These are phyloP conservation scores for Ganoderma sp. DNA, from an alignment of 1,284 basidiomycete genomes.

Conservation along the genomic window DNA sequence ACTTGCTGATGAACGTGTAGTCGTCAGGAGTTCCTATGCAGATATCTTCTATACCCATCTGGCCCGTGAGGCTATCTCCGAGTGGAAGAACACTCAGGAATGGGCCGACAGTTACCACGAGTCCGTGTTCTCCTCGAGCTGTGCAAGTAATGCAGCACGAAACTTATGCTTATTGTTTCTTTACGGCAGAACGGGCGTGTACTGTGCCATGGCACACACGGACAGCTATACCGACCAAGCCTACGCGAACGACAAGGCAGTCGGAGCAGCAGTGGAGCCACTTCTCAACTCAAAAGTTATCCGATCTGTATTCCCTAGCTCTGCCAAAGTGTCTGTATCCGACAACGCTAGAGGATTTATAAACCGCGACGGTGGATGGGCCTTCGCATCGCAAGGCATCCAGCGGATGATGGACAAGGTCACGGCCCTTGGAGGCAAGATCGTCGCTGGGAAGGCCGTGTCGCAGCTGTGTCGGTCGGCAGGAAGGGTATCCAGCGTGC, in stretches of 20 bases:
- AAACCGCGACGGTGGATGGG: conserved; percentile 88
- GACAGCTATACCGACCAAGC: conserved; percentile 54
- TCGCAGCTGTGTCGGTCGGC: conserved; percentile 49
- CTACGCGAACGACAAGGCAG: conserved; percentile 61
- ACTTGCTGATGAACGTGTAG: conserved; percentile 42
- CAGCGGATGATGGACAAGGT: conserved; percentile 64
- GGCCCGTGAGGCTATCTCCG: conserved; percentile 72
- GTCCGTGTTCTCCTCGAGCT: conserved; percentile 46
- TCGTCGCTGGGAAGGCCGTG: conserved; percentile 66
- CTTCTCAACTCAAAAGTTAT: conserved; percentile 49
- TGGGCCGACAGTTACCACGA: conserved; percentile 85
- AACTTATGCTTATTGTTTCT: background rate
- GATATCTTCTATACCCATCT: conserved; percentile 74
- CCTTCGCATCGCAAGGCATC: conserved; percentile 75
- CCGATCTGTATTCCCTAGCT: conserved; percentile 52
- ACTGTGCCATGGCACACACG: conserved; percentile 52
- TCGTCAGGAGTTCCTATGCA: conserved; percentile 73
- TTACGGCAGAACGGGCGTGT: conserved; percentile 60
- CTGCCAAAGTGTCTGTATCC: conserved; percentile 44
- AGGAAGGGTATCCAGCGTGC: conserved; percentile 64
- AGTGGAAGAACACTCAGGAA: conserved; percentile 68
- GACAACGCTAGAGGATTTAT: conserved; percentile 59
- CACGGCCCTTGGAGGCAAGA: conserved; percentile 59
- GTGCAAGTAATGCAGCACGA: background rate
- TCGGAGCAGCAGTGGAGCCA: conserved; percentile 55